Evolutionary conservation across 805 yeast species (phyloP), one percentile per base, ranked within the genome.

Genomic region (Starmerella bombicola): DNA sequence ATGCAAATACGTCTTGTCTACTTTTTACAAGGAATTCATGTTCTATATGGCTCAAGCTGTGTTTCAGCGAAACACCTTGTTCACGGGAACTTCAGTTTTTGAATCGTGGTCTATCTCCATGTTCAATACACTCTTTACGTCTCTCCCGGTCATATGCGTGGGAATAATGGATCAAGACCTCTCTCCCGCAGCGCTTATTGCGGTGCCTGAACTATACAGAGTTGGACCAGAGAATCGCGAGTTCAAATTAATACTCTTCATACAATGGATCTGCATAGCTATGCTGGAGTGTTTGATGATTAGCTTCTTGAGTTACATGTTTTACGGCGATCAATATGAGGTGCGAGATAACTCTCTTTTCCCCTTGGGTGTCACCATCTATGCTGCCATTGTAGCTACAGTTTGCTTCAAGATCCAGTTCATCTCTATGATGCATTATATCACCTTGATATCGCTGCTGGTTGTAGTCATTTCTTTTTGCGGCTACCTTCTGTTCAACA

Each of bases 151-250:
- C 2, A 60, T 91, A 29, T 80, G 93, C 54, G 67, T 91, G 39
- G 99, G 99, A n/a, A 82, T 86, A 75, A 80, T 91, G 60, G 95
- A 88, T 53, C 80, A 80, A 55, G 99, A 91, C 55, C 67, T 91
- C 56, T 69, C 76, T 36, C 93, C 97, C 1, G 74, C 91, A 1
- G 88, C 97, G 0, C 66, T 91, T 39, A 58, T 88, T 38, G 91
- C 97, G 0, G 80, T 85, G 4, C 99, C 99, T 0, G 95, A 86
- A 59, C 65, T 91, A 21, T 91, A 91, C 56, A 52, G 75, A 2
- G 74, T 69, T 36, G 96, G 97, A 2, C 70, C 91, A 41, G 63
- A 71, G 29, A 80, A 76, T 50, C 71, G 76, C 55, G 78, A 77
- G 3, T 88, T 91, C 62, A 80, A 80, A 54, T 55, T 85, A 50